phyloP scores from a whole-genome alignment of 352 stramenopile species.

The Globisporangium emineosum region DNA sequence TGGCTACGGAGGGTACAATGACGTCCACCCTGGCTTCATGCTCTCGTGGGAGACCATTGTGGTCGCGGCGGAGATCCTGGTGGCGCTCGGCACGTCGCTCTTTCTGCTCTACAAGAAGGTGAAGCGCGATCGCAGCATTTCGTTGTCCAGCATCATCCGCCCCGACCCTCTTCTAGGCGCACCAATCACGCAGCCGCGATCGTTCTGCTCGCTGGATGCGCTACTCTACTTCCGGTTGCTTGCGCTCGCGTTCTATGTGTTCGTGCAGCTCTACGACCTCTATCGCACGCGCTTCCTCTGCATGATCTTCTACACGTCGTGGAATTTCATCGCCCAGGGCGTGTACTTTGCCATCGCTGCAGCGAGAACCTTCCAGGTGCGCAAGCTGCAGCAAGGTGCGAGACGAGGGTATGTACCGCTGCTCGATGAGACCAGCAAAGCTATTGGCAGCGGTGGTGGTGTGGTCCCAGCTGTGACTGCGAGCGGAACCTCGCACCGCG shows the following conservation, averaged over 20 bases:
- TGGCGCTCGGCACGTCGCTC: conserved; percentile 35
- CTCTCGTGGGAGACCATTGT: conserved; percentile 52
- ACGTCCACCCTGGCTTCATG: conserved; percentile 10
- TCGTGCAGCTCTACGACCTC: conserved; percentile 59
- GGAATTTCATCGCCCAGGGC: conserved; percentile 80
- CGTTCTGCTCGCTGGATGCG: conserved; percentile 36
- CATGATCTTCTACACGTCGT: conserved; percentile 81
- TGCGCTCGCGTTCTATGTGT: conserved; percentile 45
- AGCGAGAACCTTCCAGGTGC: conserved; percentile 24
- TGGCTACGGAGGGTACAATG: neutral
- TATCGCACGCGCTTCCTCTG: conserved; percentile 46
- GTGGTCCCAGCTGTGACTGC: neutral
- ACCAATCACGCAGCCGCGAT: conserved; percentile 41
- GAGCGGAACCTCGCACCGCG: conserved; percentile 18
- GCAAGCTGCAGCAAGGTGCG: conserved; percentile 20
- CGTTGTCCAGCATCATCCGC: neutral
- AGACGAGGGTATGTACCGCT: conserved; percentile 30
- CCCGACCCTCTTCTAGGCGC: conserved; percentile 1
- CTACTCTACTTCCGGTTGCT: conserved; percentile 39
- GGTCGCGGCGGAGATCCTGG: conserved; percentile 45
- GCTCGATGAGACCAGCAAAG: conserved; percentile 34
- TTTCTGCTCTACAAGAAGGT: conserved; percentile 43
- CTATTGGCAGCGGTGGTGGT: conserved; percentile 10
- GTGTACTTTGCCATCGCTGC: conserved; percentile 50
- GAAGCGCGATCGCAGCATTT: conserved; percentile 5